phyloP scores from a whole-genome alignment of 139 green algal species.

The Astrephomene gubernaculifera region DNA sequence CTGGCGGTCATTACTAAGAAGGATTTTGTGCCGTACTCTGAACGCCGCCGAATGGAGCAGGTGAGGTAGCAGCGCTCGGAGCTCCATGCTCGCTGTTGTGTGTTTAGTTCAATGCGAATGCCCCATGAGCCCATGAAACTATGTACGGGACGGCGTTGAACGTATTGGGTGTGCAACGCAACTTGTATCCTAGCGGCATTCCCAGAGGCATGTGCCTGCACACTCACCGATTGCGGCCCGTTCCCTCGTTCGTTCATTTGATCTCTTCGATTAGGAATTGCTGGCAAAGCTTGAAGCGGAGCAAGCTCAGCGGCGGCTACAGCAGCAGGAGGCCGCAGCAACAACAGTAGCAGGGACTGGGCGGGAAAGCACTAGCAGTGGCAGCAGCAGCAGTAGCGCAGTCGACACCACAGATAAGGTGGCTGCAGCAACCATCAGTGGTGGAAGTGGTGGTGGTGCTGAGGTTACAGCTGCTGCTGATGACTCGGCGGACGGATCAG shows the following conservation, averaged over 20 bases:
- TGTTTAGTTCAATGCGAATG: background rate
- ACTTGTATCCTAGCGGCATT: background rate
- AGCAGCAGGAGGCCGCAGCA: background rate
- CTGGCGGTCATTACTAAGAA: constrained; percentile 28
- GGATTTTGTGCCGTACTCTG: constrained; percentile 43
- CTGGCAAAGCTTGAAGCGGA: constrained; percentile 33
- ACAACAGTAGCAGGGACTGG: background rate
- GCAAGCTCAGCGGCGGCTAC: background rate
- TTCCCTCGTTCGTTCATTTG: background rate
- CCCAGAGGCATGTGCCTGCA: background rate
- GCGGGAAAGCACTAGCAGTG: background rate
- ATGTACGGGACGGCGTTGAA: background rate
- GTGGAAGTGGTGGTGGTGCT: background rate
- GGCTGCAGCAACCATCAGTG: background rate
- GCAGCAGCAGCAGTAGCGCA: background rate
- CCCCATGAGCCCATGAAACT: background rate
- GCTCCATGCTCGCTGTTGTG: background rate
- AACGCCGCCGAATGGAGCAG: constrained; percentile 40
- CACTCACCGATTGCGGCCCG: background rate
- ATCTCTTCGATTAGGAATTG: background rate
- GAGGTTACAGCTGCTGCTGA: background rate
- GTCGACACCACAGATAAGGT: too few relatives aligned
- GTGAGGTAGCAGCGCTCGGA: background rate
- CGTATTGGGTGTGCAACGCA: background rate
- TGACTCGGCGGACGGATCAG: background rate